Base-by-base conservation (phyloP, 2,329 filamentous ascomycete species). In the Alternaria gaisen region DNA sequence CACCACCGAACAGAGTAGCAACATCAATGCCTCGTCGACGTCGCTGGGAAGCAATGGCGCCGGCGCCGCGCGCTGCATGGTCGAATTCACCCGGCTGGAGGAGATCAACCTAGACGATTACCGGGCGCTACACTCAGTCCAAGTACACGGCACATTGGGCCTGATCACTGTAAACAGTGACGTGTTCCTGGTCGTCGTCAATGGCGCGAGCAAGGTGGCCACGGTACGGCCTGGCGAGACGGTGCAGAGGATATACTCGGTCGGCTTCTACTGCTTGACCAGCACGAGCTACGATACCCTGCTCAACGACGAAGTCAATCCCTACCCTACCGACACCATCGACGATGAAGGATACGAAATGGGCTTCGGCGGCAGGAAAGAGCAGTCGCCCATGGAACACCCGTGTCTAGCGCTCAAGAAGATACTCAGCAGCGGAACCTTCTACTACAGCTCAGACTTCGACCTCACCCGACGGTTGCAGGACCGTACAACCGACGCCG, bases 391-490 rank as follows among this genome's bases (percentile, higher is more conserved):
- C 26, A 79, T 92, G 30, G 93, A 97, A 73, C 93, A 97, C 78
- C 95, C 95, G 7, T 98, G 94, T 78, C 83, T 93, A 71, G 92
- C 95, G 46, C 80, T 99, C 61, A 94, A 94, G 79, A 98, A 97
- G 83, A 86, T 99, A 38, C 83, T 99, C 57, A 91, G 92, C 74
- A 94, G 96, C 77, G 94, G 94, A 26, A 97, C 91, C 30, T 99
- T 99, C 77, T 99, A 98, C 78, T 99, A 97, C 81, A 97, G 93
- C 76, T 92, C 93, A n/a, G 93, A 98, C 78, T 99, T 99, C 77
- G 94, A 99, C 76, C 83, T 99, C 50, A 99, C 95, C 4, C 94
- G 97, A 79, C 87, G 95, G 68, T 82, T 98, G 64, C 95, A 99
- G 79, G 91, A 97, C 74, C 89, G 94, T 87, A 88, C 90, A 14